Base-by-base conservation (phyloP, 352 stramenopile species). In the Pythium pyrilobum region DNA sequence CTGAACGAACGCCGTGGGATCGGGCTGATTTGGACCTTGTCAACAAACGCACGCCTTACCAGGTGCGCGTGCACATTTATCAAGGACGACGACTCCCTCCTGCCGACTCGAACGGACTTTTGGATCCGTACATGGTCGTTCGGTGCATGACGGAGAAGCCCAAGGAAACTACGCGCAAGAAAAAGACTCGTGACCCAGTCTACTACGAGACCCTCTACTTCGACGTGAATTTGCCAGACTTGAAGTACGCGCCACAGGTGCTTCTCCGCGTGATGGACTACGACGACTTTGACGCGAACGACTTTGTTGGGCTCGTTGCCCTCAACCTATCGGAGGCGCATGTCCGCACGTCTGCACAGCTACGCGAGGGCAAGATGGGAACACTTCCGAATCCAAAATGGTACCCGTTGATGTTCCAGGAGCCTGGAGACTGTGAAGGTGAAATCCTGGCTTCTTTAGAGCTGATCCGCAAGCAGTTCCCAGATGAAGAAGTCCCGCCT, bases 151-250 rank as follows among this genome's bases (percentile, higher is more conserved):
- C 80, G 5, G 78, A 88, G 32, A 89, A 96, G 44, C 55, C 74
- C 1, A 88, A 90, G 49, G 56, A 81, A 43, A 89, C 81, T 0
- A 74, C 73, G 11, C 74, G 77, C 18, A 88, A 92, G 64, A 79
- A 76, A 50, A 86, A 85, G 58, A 96, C 84, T 2, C 57, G 78
- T 50, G 81, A 96, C 55, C 84, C 86, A 12, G 55, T 87, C n/a
- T 96, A 71, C 64, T 96, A 96, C 66, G 77, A 95, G 59, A 96
- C 83, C 5, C 50, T 94, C 13, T 85, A 87, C 64, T 95, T 94
- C 32, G 80, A 95, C 40, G 81, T 94, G 20, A 89, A 90, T 37
- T 54, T 96, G 27, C 82, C 82, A 4, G 77, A 83, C 10, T 63
- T 87, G 4, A 77, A 85, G 39, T 93, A 88, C 52, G 78, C 78